Evolutionary conservation across 2,329 filamentous ascomycete species (phyloP).

Genomic region (Phyllosticta citribraziliensis): DNA sequence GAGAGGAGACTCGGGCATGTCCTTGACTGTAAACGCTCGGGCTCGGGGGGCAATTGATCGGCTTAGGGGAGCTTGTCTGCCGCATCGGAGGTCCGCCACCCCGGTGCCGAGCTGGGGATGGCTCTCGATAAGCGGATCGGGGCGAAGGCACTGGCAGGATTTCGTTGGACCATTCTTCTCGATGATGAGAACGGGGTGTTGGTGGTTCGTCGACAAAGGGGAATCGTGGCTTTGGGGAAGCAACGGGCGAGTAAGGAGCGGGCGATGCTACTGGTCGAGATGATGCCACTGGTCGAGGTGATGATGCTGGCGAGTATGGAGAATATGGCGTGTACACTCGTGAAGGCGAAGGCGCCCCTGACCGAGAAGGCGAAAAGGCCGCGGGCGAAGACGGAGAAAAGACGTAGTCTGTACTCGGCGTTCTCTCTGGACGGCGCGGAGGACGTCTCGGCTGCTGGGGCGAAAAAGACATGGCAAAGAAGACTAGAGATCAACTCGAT

Average conservation of each 20-base stretch:
- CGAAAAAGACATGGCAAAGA: not conserved
- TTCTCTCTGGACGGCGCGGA: conserved; percentile 4
- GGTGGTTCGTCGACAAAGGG: not conserved
- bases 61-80: not conserved
- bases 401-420: conserved; percentile 3
- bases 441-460: not conserved
- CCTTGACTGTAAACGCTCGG: not conserved
- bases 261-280: not conserved
- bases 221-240: not conserved
- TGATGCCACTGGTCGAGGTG: not conserved
- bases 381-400: conserved; percentile 1
- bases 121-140: not conserved
- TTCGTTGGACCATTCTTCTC: not conserved
- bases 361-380: not conserved
- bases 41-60: not conserved
- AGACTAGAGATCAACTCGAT: not conserved
- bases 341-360: not conserved
- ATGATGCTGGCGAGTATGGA: not conserved
- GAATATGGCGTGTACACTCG: not conserved
- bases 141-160: not conserved
- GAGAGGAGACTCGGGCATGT: not conserved
- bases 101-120: not conserved
- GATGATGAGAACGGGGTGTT: not conserved
- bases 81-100: not conserved
- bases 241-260: not conserved